Base-by-base conservation (phyloP, 371 early-diverging fungal species). In the Mortierella sp. region DNA sequence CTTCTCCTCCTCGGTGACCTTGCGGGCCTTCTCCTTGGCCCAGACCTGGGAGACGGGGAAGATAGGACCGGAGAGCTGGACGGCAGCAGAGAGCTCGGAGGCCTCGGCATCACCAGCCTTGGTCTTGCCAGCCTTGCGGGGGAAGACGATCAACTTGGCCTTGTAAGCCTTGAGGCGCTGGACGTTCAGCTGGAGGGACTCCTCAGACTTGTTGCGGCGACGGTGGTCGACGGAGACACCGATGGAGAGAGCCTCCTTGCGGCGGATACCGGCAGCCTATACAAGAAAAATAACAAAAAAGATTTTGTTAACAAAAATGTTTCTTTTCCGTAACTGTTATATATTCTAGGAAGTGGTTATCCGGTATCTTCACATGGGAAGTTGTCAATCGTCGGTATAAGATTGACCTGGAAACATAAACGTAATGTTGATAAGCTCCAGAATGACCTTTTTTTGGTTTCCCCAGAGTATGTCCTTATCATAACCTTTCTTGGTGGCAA, bases 141-240 rank as follows among this genome's bases (percentile, higher is more conserved):
- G 70, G 70, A 70, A 70, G 59, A 70, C 70, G 23, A 70, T 70
- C 70, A 70, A 64, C 70, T 70, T 72, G 83, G 92, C 84, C 90
- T 93, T 87, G 93, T 99, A 99, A 73, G 92, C 95, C 90, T 96
- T 93, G 72, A 99, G 89, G 82, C 99, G 96, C 86, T 93, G 91
- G 57, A 95, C 98, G 87, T 99, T 99, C 65, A 93, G 83, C 78
- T 93, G 86, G 44, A 99, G 90, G 32, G 95, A 92, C 85, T 99
- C 99, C 75, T 92, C 94, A 70, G 96, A 97, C 78, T 92, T 88
- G 94, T 97, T 99, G 86, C 95, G 93, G 80, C 99, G 94, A 81
- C 99, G 97, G 89, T 93, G 90, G 87, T 99, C 99, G 64, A 99
- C 98, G 46, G 99, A 88, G 82, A 99, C 95, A 81, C 99, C 99